A percentile compares a stretch with the other conserved stretches of the same genome.
Conservation (phyloP, 306 rosid species). For the Quercus engelmannii region DNA sequence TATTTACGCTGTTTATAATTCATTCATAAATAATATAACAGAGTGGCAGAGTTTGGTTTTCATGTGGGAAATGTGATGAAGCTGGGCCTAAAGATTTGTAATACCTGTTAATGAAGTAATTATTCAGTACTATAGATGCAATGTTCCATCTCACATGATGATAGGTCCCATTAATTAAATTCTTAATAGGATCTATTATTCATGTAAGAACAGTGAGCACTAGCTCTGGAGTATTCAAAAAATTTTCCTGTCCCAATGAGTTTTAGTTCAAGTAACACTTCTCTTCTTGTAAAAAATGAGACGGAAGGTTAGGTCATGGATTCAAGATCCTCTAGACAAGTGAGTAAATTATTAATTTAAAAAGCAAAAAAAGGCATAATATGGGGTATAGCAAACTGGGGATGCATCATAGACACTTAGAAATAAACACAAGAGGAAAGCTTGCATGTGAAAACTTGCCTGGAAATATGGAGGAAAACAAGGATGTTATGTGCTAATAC, state of each 20-base stretch:
- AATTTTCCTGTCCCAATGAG: background rate
- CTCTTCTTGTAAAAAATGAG: background rate
- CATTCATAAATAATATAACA: background rate
- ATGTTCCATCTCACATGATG: no score
- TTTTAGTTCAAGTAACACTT: background rate
- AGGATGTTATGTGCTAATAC: no score
- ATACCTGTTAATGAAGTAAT: background rate
- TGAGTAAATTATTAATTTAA: background rate
- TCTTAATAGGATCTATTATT: no score
- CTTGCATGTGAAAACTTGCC: no score
- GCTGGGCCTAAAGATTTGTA: background rate
- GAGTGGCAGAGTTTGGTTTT: background rate
- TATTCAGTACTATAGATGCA: no score
- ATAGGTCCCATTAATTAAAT: no score
- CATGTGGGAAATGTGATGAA: background rate
- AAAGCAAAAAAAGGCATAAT: background rate
- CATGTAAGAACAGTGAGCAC: no score
- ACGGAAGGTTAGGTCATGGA: background rate
- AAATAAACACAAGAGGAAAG: background rate
- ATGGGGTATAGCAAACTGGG: background rate
- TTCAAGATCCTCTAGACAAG: background rate
- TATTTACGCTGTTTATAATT: background rate
- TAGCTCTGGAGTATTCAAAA: no score
- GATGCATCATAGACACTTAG: background rate
- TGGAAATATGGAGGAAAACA: no score